These are phyloP conservation scores for Bacidia gigantensis DNA, from an alignment of 495 filamentous ascomycete species.

Conservation along the genomic window DNA sequence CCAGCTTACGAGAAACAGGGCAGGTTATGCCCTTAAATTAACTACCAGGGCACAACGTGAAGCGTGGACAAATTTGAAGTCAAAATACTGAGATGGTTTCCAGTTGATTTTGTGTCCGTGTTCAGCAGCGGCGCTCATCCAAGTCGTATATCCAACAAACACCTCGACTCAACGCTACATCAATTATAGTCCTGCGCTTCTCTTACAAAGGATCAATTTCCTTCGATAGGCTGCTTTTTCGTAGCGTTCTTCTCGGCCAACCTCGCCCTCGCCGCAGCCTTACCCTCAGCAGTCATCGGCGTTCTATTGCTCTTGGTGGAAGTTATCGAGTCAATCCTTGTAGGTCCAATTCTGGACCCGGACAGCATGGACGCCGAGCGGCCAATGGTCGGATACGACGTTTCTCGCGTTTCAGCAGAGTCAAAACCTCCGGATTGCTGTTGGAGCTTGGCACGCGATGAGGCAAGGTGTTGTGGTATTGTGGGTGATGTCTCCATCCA, in stretches of 20 bases:
- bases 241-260: slow-evolving; percentile 41
- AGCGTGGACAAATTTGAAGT: too few relatives aligned
- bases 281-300: slow-evolving; percentile 43
- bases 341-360: slow-evolving; percentile 14
- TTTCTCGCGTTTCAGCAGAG: neutral
- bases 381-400: neutral
- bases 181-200: too few relatives aligned
- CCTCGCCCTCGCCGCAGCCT: slow-evolving; percentile 48
- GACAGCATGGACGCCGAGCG: slow-evolving; percentile 15
- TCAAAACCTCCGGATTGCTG: neutral
- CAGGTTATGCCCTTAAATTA: too few relatives aligned
- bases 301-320: slow-evolving; percentile 17
- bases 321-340: slow-evolving; percentile 18
- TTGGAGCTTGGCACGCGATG: slow-evolving; percentile 1
- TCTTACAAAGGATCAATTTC: too few relatives aligned
- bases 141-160: too few relatives aligned
- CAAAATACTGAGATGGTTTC: too few relatives aligned
- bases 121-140: too few relatives aligned
- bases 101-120: too few relatives aligned
- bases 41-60: too few relatives aligned
- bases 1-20: too few relatives aligned
- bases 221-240: slow-evolving; percentile 19
- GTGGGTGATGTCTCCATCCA: neutral
- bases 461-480: neutral
- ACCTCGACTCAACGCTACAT: too few relatives aligned